phyloP scores from a whole-genome alignment of 2,329 filamentous ascomycete species.

The Cryphonectria parasitica region DNA sequence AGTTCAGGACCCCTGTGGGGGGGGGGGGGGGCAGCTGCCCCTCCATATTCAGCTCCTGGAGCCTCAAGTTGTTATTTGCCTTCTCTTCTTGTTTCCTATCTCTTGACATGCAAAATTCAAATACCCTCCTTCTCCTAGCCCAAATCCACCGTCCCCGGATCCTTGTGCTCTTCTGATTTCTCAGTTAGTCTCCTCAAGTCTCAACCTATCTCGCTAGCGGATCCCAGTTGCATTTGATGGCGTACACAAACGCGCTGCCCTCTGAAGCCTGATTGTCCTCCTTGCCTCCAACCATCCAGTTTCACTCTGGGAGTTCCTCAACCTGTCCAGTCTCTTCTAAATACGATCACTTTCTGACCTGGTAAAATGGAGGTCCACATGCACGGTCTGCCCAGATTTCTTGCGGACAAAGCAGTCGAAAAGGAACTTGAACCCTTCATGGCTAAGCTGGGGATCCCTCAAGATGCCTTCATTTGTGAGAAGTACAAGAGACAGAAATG shows the following conservation, averaged over 20 bases:
- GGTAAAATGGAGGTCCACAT: constrained; percentile 52
- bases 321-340: background rate
- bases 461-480: constrained; percentile 45
- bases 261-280: background rate
- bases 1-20: background rate
- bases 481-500: constrained; percentile 42
- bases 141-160: background rate
- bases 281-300: background rate
- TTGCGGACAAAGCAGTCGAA: constrained; percentile 44
- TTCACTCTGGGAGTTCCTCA: background rate
- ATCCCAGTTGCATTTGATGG: background rate
- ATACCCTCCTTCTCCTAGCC: background rate
- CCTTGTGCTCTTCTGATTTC: background rate
- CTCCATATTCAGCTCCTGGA: background rate
- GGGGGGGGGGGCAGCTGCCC: background rate
- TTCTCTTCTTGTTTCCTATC: background rate
- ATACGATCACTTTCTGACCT: background rate
- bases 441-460: constrained; percentile 42
- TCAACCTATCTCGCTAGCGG: background rate
- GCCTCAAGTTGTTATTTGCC: background rate
- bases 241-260: background rate
- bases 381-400: constrained; percentile 45
- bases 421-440: constrained; percentile 47
- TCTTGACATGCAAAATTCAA: background rate
- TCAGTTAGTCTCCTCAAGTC: background rate